Evolutionary conservation across 2,329 filamentous ascomycete species (phyloP).

Genomic region (Alternaria sp.): DNA sequence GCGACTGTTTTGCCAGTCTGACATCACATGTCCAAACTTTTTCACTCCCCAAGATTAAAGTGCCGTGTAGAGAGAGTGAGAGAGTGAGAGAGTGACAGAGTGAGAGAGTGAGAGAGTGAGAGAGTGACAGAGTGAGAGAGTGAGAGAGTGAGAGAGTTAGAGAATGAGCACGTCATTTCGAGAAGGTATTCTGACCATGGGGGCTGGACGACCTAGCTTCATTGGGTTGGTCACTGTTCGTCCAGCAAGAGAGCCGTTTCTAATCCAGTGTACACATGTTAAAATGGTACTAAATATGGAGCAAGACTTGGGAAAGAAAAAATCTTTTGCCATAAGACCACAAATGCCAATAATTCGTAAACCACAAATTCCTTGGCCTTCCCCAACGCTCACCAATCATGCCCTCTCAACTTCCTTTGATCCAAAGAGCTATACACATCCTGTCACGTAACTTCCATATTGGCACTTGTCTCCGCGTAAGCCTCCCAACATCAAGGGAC

Average conservation of each 20-base stretch:
- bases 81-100: too few species aligned
- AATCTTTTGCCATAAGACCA: background rate
- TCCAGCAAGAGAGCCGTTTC: background rate
- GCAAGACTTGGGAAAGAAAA: background rate
- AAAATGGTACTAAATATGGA: background rate
- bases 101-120: too few species aligned
- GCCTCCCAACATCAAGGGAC: slow-evolving; percentile 22
- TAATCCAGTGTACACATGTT: background rate
- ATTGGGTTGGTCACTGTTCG: background rate
- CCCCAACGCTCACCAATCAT: background rate
- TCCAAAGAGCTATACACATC: background rate
- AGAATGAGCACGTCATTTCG: too few species aligned
- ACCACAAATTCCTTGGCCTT: background rate
- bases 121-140: background rate
- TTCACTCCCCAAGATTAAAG: background rate
- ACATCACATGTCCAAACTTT: background rate
- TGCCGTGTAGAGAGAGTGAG: background rate
- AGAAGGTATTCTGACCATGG: too few species aligned
- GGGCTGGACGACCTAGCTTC: too few species aligned
- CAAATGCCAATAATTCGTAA: background rate
- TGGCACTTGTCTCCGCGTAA: background rate
- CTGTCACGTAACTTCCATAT: too few species aligned
- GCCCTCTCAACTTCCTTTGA: background rate
- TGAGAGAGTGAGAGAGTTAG: too few species aligned
- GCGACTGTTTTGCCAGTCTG: background rate